Evolutionary conservation across 352 stramenopile genomes (phyloP).

Genomic region (Globisporangium nagaii): DNA sequence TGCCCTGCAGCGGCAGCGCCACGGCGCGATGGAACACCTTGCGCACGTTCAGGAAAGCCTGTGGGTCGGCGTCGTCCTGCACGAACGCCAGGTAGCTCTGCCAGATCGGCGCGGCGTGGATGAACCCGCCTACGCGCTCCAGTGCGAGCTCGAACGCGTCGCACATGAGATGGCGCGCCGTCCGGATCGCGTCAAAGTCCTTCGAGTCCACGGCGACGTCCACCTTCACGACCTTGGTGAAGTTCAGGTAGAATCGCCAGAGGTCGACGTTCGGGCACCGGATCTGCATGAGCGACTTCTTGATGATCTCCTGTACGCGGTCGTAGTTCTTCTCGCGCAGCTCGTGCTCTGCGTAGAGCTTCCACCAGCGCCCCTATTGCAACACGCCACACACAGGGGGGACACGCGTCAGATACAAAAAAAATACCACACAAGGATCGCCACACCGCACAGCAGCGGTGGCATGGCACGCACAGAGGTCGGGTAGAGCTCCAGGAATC

Average conservation of each 20-base stretch:
- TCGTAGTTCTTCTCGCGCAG: constrained; percentile 82
- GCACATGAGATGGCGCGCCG: constrained; percentile 71
- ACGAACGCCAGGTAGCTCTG: constrained; percentile 78
- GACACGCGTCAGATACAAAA: no score
- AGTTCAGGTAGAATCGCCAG: constrained; percentile 86
- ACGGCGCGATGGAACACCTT: constrained; percentile 85
- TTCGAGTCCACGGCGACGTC: constrained; percentile 66
- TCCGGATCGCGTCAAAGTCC: constrained; percentile 47
- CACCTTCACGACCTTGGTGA: constrained; percentile 81
- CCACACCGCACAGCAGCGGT: background rate
- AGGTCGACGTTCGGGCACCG: constrained; percentile 78
- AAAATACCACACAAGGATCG: background rate
- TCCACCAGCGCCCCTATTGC: constrained; percentile 73
- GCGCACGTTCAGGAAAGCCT: constrained; percentile 70
- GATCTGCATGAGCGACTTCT: constrained; percentile 84
- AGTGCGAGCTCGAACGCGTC: constrained; percentile 80
- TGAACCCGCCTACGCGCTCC: constrained; percentile 76
- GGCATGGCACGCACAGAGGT: constrained; percentile 43
- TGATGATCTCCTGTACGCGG: constrained; percentile 83
- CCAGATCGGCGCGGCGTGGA: constrained; percentile 75
- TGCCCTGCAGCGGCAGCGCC: constrained; percentile 63
- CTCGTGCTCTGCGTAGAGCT: constrained; percentile 83
- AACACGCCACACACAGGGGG: no score
- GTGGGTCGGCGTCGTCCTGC: constrained; percentile 67
- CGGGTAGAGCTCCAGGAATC: constrained; percentile 62